Conservation (phyloP, 768 basidiomycete species). For the Mycena amicta region DNA sequence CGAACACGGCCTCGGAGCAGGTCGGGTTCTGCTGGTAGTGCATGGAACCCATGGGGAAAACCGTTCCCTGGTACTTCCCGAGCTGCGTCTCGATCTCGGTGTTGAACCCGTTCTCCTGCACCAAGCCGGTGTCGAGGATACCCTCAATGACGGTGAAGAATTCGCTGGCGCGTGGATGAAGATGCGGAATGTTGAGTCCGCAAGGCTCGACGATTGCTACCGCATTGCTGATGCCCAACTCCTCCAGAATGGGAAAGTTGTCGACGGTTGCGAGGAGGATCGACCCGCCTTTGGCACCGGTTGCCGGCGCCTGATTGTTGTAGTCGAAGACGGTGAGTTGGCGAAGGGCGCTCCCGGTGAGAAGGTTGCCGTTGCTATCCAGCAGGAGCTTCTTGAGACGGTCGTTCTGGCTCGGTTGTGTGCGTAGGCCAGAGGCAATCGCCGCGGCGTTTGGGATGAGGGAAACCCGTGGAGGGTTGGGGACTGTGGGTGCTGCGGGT, state of each 20-base stretch:
- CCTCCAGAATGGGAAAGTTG: constrained; percentile 1
- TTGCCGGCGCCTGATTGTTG: constrained; percentile 6
- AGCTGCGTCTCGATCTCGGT: constrained; percentile 15
- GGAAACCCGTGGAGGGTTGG: neutral
- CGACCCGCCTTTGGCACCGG: constrained; percentile 9
- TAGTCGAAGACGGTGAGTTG: constrained; percentile 1
- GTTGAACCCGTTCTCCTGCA: constrained; percentile 6
- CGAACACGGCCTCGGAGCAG: constrained; percentile 1
- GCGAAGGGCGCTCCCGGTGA: constrained; percentile 4
- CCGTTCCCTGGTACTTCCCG: neutral
- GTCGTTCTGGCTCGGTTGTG: constrained; percentile 10
- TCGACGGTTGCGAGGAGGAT: neutral
- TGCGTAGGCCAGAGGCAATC: neutral
- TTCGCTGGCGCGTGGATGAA: constrained; percentile 38
- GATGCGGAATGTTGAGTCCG: constrained; percentile 34
- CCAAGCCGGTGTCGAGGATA: constrained; percentile 11
- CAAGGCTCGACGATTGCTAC: constrained; percentile 2
- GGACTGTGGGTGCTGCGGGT: neutral
- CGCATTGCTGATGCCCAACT: neutral
- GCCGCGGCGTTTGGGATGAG: neutral
- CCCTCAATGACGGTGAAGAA: constrained; percentile 33
- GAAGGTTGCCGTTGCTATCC: constrained; percentile 16
- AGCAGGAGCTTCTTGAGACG: constrained; percentile 27
- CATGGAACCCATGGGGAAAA: constrained; percentile 4
- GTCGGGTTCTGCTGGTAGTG: constrained; percentile 22